phyloP scores from a whole-genome alignment of 768 basidiomycete species.

The Russula ochroleuca region DNA sequence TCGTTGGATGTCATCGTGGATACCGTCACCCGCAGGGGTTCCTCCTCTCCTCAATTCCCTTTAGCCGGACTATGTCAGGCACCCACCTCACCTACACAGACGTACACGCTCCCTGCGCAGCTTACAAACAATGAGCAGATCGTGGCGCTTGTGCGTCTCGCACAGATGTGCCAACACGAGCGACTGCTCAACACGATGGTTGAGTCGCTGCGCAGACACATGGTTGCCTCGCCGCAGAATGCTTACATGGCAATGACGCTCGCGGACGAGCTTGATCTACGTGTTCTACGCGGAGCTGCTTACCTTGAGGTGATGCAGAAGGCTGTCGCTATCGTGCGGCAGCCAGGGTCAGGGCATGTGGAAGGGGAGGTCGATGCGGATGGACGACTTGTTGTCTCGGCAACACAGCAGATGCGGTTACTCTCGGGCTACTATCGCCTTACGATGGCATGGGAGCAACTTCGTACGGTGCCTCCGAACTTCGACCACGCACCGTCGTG shows the following conservation, averaged over 20 bases:
- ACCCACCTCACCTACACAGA: constrained; percentile 32
- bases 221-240: constrained; percentile 58
- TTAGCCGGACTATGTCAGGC: constrained; percentile 30
- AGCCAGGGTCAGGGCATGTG: constrained; percentile 22
- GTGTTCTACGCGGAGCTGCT: constrained; percentile 55
- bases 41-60: constrained; percentile 45
- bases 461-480: constrained; percentile 52
- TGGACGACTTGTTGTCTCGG: constrained; percentile 50
- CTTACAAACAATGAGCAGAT: constrained; percentile 27
- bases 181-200: constrained; percentile 59
- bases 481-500: constrained; percentile 65
- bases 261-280: constrained; percentile 63
- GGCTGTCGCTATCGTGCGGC: constrained; percentile 39
- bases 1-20: constrained; percentile 68
- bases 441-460: constrained; percentile 58
- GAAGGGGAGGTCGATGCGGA: constrained; percentile 36
- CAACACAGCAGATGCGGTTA: constrained; percentile 58
- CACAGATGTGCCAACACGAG: constrained; percentile 62
- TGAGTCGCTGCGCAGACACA: constrained; percentile 52
- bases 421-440: constrained; percentile 69
- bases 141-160: constrained; percentile 50
- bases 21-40: constrained; percentile 55
- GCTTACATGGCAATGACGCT: constrained; percentile 71
- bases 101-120: constrained; percentile 17
- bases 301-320: constrained; percentile 75